These are phyloP conservation scores for Dictyostelium intermedium DNA, from an alignment of 78 protist species.

Conservation along the genomic window DNA sequence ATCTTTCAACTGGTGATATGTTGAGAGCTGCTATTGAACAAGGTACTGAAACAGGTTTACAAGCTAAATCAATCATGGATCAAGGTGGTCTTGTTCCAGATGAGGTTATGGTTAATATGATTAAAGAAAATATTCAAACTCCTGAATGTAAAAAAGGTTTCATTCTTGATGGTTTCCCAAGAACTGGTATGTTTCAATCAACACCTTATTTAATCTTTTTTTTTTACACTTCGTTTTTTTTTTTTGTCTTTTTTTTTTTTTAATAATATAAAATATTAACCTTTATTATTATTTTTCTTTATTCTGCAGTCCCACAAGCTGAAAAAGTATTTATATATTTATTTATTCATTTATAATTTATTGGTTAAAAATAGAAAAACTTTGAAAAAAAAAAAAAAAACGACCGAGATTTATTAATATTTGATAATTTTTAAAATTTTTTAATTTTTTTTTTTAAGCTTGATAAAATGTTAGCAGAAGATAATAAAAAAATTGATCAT, in stretches of 20 bases:
- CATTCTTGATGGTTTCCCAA: conserved; percentile 98
- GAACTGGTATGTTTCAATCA: conserved; percentile 89
- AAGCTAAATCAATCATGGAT: conserved; percentile 95
- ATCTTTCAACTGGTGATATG: conserved; percentile 97
- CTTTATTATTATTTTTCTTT: not conserved
- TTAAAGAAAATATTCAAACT: conserved; percentile 83
- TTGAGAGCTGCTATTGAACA: conserved; percentile 96
- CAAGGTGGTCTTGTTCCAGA: conserved; percentile 93
- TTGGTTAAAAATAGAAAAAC: no score
- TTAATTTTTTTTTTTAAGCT: conserved; percentile 67
- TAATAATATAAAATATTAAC: not conserved
- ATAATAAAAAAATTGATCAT: conserved; percentile 60
- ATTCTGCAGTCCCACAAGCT: conserved; percentile 90
- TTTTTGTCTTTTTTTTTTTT: not conserved
- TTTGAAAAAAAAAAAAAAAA: no score
- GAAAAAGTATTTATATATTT: conserved; percentile 38
- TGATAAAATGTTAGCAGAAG: conserved; percentile 85
- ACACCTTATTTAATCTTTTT: no score
- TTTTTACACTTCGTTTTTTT: not conserved
- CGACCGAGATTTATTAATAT: not conserved
- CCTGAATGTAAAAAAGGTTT: conserved; percentile 96
- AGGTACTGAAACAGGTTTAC: conserved; percentile 89
- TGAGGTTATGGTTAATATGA: conserved; percentile 89
- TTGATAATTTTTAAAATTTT: not conserved
- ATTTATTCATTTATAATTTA: not conserved